Conservation (phyloP, 1,284 basidiomycete genomes). For the Trichosporon sp. region DNA sequence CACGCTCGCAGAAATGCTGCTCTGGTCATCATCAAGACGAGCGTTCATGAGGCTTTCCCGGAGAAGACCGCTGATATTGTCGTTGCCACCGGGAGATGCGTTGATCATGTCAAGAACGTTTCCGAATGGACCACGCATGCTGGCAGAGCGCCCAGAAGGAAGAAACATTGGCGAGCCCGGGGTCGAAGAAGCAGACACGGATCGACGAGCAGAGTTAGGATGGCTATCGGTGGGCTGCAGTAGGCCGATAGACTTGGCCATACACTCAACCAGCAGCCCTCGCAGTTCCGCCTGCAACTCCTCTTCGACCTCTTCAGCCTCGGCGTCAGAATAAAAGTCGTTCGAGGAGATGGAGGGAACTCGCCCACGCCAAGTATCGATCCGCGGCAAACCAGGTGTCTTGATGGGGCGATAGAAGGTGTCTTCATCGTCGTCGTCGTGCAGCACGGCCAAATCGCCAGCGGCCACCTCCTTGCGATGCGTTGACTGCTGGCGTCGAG, state of each 20-base stretch:
- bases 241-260: constrained; percentile 94
- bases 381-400: constrained; percentile 52
- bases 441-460: constrained; percentile 61
- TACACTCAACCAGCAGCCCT: constrained; percentile 94
- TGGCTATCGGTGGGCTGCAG: constrained; percentile 68
- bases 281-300: constrained; percentile 67
- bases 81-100: constrained; percentile 55
- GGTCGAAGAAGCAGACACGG: constrained; percentile 35
- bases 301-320: constrained; percentile 38
- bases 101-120: constrained; percentile 73
- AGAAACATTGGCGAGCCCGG: constrained; percentile 54
- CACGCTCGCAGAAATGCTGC: constrained; percentile 60
- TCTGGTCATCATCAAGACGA: constrained; percentile 71
- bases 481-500: constrained; percentile 34
- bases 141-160: constrained; percentile 56
- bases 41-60: constrained; percentile 63
- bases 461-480: constrained; percentile 57
- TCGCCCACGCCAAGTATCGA: constrained; percentile 44
- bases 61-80: constrained; percentile 63
- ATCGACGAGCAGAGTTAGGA: constrained; percentile 26
- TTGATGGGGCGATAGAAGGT: constrained; percentile 50
- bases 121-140: constrained; percentile 65
- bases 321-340: constrained; percentile 19
- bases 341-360: not conserved
- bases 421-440: constrained; percentile 37